Base-by-base conservation (phyloP, 306 rosid species). In the Abrus pulchellus region DNA sequence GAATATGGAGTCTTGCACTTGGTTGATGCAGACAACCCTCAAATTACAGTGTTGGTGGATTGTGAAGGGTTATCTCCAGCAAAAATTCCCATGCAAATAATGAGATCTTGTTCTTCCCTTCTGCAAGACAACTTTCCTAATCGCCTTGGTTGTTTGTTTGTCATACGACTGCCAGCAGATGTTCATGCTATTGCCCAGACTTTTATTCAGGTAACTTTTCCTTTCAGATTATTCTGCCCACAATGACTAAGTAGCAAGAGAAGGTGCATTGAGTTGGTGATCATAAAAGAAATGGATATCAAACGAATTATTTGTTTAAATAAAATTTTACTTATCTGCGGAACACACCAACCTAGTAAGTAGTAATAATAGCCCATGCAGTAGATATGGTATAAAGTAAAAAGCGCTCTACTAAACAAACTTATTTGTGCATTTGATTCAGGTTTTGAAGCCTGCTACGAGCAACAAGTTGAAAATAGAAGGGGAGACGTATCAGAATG, bases 81-180 rank as follows among this genome's bases (percentile, higher is more conserved):
- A 80, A 88, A 49, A 86, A 62, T 91, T 85, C 98, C 98, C 69
- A 90, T 91, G 97, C 94, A 93, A 80, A 83, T 93, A 85, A 14
- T 91, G 87, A 87, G 91, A 87, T 87, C 87, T 36, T 93, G 97
- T 83, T 90, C 93, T 77, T 74, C 93, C 75, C 85, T 87, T 80
- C 80, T 93, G 84, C 94, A 87, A 90, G 97, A 90, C 84, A 92
- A 93, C 91, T 91, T 91, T 79, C 98, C 98, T 13, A 86, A 90
- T 76, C 92, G 89, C 66, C 98, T 93, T 81, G 93, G 97, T 63
- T 91, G 89, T 71, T 83, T 93, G 89, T 83, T 87, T 67, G 91
- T 91, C 63, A 81, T 93, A 74, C 88, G 87, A 59, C 94, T 91
- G 72, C 97, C 97, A 68, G 88, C 92, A 1, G 85, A 78, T 72